Evolutionary conservation across 1,284 basidiomycete species (phyloP).

Genomic region (Cutaneotrichosporon dermatis): DNA sequence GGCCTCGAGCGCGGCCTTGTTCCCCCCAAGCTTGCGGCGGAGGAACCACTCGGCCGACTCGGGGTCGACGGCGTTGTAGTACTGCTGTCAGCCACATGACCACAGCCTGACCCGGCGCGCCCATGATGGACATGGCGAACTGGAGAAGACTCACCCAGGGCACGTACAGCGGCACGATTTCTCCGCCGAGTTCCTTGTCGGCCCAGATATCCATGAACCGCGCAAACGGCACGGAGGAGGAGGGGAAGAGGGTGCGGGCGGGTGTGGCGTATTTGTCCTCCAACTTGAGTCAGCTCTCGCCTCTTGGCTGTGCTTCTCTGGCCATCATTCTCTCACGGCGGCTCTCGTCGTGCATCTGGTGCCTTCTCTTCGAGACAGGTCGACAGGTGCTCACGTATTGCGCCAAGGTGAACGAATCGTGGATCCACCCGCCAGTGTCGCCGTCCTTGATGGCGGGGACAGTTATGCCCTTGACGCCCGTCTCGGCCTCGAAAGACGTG

Average conservation of each 20-base stretch:
- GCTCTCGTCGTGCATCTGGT: too few species aligned
- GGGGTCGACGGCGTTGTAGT: constrained; percentile 9
- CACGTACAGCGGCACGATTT: constrained; percentile 22
- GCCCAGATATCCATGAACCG: constrained; percentile 32
- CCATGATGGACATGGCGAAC: too few species aligned
- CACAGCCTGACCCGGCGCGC: too few species aligned
- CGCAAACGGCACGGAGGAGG: constrained; percentile 14
- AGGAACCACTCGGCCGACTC: constrained; percentile 24
- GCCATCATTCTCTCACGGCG: too few species aligned
- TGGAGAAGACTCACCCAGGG: constrained; percentile 6
- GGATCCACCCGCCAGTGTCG: constrained; percentile 19
- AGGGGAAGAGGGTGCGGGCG: constrained; percentile 27
- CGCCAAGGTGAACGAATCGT: constrained; percentile 34
- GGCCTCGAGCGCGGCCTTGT: constrained; percentile 11
- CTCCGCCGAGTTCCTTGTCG: constrained; percentile 22
- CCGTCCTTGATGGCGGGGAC: constrained; percentile 29
- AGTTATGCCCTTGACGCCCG: constrained; percentile 28
- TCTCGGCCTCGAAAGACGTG: constrained; percentile 23
- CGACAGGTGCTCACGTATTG: constrained; percentile 23
- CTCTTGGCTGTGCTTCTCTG: too few species aligned
- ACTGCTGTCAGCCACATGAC: not conserved
- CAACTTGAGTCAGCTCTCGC: constrained; percentile 16
- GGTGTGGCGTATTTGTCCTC: constrained; percentile 22
- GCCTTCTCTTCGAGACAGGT: not conserved
- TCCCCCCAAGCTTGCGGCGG: constrained; percentile 22